A percentile compares a stretch with the other conserved stretches of the same genome.
phyloP scores from a whole-genome alignment of 2,329 filamentous ascomycete genomes.

The Elsinoe arachidis region DNA sequence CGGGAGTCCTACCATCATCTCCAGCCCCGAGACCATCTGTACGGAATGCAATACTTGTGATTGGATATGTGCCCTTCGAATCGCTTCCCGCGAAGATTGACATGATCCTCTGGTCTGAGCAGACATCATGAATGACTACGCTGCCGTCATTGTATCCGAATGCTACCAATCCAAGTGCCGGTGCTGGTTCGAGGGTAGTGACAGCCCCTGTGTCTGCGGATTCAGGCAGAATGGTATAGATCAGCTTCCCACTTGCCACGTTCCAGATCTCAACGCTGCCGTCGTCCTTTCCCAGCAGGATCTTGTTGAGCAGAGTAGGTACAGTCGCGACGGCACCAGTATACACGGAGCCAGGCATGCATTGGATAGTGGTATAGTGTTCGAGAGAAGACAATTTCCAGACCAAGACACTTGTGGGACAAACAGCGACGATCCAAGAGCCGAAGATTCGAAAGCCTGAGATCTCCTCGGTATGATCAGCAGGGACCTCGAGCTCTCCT shows the following conservation, averaged over 20 bases:
- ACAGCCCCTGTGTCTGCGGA: constrained; percentile 65
- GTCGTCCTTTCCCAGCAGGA: constrained; percentile 79
- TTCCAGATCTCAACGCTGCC: constrained; percentile 97
- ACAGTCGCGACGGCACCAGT: constrained; percentile 75
- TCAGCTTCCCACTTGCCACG: constrained; percentile 77
- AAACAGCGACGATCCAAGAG: constrained; percentile 80
- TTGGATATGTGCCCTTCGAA: constrained; percentile 48
- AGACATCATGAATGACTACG: constrained; percentile 71
- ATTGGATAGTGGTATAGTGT: constrained; percentile 75
- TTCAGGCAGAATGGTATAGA: constrained; percentile 80
- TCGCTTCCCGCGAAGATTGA: constrained; percentile 36
- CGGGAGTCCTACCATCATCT: constrained; percentile 72
- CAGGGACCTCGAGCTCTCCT: constrained; percentile 61
- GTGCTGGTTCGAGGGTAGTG: constrained; percentile 77
- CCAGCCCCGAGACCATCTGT: constrained; percentile 84
- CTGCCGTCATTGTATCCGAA: constrained; percentile 78
- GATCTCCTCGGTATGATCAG: constrained; percentile 60
- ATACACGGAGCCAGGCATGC: constrained; percentile 53
- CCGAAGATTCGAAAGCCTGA: constrained; percentile 75
- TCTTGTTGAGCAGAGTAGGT: constrained; percentile 93
- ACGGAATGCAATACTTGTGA: constrained; percentile 81
- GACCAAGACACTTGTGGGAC: constrained; percentile 67
- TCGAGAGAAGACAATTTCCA: constrained; percentile 80
- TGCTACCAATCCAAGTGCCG: constrained; percentile 75
- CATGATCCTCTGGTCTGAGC: constrained; percentile 65